Evolutionary conservation across 1,284 basidiomycete species (phyloP).

Genomic region (Neonothopanus nambi): DNA sequence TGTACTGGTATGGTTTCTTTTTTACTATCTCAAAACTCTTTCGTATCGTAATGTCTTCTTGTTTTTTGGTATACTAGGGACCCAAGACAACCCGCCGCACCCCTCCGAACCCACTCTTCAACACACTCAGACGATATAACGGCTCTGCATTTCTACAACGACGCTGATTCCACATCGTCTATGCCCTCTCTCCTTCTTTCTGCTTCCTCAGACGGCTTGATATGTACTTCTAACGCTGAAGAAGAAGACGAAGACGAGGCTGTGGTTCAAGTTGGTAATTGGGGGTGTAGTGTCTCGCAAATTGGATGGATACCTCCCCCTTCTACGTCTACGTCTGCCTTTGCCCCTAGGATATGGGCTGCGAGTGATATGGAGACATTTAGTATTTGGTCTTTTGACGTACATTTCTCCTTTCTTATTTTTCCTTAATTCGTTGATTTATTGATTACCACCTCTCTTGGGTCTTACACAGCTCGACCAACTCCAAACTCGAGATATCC

Average conservation of each 20-base stretch:
- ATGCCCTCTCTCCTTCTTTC: conserved; percentile 54
- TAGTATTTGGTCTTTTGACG: conserved; percentile 72
- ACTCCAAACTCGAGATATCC: conserved; percentile 50
- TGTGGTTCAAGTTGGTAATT: conserved; percentile 65
- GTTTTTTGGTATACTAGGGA: conserved; percentile 43
- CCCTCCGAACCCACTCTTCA: conserved; percentile 52
- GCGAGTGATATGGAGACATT: conserved; percentile 86
- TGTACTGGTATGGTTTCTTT: conserved; percentile 59
- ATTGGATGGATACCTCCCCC: conserved; percentile 60
- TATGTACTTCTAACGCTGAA: conserved; percentile 63
- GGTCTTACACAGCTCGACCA: conserved; percentile 50
- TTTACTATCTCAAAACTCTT: background rate
- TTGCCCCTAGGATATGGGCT: conserved; percentile 59
- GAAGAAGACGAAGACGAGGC: conserved; percentile 80
- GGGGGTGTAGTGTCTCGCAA: conserved; percentile 74
- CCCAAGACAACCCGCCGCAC: conserved; percentile 50
- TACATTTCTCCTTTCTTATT: conserved; percentile 27
- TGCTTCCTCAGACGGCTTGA: conserved; percentile 70
- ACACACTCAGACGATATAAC: conserved; percentile 83
- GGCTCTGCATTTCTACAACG: conserved; percentile 53
- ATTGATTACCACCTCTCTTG: too few species aligned
- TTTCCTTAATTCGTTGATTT: background rate
- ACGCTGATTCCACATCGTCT: background rate
- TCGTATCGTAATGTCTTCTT: too few species aligned
- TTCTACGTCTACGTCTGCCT: conserved; percentile 16